Base-by-base conservation (phyloP, 805 yeast species). In the Metschnikowia noctiluminum region DNA sequence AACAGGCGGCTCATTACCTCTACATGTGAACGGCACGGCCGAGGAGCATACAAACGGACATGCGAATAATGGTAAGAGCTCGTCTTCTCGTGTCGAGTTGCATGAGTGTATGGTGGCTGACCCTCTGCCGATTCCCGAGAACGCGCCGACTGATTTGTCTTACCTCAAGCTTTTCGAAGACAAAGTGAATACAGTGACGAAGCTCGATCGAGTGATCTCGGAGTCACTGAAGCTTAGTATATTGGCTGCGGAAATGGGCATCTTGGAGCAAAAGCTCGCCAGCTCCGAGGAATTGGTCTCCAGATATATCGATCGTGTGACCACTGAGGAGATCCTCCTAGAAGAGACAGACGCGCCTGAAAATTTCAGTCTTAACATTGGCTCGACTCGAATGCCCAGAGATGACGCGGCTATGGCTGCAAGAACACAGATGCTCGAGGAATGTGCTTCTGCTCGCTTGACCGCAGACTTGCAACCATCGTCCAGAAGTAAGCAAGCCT, bases 251-350 rank as follows among this genome's bases (percentile, higher is more conserved):
- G 59, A 46, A 49, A 49, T 39, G 30, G 51, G 46, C 21, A 45
- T 45, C 27, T 39, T 52, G 38, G 42, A 38, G 26, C 35, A 56
- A 31, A 40, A 55, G 42, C 44, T 55, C 48, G 42, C 53, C 38
- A 14, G 57, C 34, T 56, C 68, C 21, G 56, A 61, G 42, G 58
- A 60, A 16, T 42, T 66, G 21, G 58, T 70, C 11, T 48, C 62
- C 41, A 68, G 65, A 52, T 69, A 64, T 51, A 57, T 70, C 28
- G 73, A 69, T 32, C 58, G 74, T 14, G 66, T 66, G 21, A 64
- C 70, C 13, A 62, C 71, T 16, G 74, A 70, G 48, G 71, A 66
- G 46, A 59, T 68, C 27, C 57, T 66, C 46, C 41, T 47, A 13
- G 48, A 43, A 14, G 50, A 40, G 28, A 43, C 42, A 31, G 49